Evolutionary conservation across 31 red algal genomes (phyloP), one percentile per base, ranked within the genome.

Genomic region (Endocladia muricata): DNA sequence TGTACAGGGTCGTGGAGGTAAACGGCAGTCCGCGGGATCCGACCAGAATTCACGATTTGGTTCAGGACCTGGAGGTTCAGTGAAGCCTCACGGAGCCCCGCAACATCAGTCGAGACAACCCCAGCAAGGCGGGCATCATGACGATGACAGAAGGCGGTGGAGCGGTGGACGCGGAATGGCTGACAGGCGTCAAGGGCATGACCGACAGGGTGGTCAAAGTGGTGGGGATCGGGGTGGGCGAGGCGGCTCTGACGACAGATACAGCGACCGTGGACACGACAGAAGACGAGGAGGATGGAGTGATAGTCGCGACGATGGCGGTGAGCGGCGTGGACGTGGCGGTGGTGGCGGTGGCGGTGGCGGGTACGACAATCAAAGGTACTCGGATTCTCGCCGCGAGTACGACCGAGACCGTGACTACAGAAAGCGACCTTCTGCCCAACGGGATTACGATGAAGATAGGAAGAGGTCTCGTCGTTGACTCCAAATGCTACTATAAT

Each of bases 281-380:
- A 48, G 76, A 41, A 81, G 74, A 15, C n/a, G 68, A 30, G 33
- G 15, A 11, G 51, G 85, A 54, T 75, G 65, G 61, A 75, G 60
- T 62, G 85, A 89, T 21, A 59, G 36, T 3, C 41, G 82, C 35
- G 82, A 86, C 1, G 82, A 86, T 2, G 70, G 82, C 22, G 41
- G 66, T 40, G 82, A 86, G 29, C 57, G 76, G 15, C 76, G 76
- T 44, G 59, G 76, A 52, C n/a, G n/a, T n/a, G n/a, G n/a, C n/a
- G 74, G 61, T 68, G 63, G 75, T 69, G 38, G 79, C 41, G 54
- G 62, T 58, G 63, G 76, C 44, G 13, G 31, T 6, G 59, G 75
- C 61, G 52, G 56, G 34, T 76, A 64, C 33, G 74, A 76, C 9
- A 75, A 73, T 47, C 74, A 65, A 21, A 61, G 82, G 29, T 64